phyloP scores from a whole-genome alignment of 2,329 filamentous ascomycete species.

The Cyphellophora attinorum region DNA sequence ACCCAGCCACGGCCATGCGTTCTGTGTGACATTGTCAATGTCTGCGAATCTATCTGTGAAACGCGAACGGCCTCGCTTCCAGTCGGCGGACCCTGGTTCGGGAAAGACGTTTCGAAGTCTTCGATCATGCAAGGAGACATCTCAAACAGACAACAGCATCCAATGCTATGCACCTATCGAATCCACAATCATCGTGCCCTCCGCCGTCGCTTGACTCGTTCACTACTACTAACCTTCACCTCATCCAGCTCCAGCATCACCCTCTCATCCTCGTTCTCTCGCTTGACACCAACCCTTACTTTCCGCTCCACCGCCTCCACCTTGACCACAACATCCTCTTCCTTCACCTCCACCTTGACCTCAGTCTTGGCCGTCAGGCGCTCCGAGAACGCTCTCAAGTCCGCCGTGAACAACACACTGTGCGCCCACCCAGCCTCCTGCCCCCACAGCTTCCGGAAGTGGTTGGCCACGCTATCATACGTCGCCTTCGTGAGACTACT shows the following conservation, averaged over 20 bases:
- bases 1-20: too few species aligned
- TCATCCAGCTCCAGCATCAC: conserved; percentile 14
- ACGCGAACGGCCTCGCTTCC: too few species aligned
- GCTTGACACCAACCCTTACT: conserved; percentile 11
- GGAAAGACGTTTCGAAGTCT: too few species aligned
- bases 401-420: conserved; percentile 90
- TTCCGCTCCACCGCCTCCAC: conserved; percentile 18
- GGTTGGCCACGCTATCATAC: conserved; percentile 82
- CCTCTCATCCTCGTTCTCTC: conserved; percentile 12
- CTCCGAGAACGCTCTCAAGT: conserved; percentile 75
- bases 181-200: too few species aligned
- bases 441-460: conserved; percentile 85
- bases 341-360: conserved; percentile 23
- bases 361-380: conserved; percentile 35
- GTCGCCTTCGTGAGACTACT: conserved; percentile 81
- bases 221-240: conserved; percentile 8
- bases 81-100: too few species aligned
- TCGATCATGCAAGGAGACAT: too few species aligned
- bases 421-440: conserved; percentile 95
- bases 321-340: conserved; percentile 22
- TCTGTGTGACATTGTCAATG: too few species aligned
- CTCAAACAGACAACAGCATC: too few species aligned
- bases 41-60: too few species aligned
- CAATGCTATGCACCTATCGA: too few species aligned
- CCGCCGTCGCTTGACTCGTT: conserved; percentile 16